These are phyloP conservation scores for Pseudogymnoascus sp. DNA, from an alignment of 2,329 filamentous ascomycete genomes.

Conservation along the genomic window DNA sequence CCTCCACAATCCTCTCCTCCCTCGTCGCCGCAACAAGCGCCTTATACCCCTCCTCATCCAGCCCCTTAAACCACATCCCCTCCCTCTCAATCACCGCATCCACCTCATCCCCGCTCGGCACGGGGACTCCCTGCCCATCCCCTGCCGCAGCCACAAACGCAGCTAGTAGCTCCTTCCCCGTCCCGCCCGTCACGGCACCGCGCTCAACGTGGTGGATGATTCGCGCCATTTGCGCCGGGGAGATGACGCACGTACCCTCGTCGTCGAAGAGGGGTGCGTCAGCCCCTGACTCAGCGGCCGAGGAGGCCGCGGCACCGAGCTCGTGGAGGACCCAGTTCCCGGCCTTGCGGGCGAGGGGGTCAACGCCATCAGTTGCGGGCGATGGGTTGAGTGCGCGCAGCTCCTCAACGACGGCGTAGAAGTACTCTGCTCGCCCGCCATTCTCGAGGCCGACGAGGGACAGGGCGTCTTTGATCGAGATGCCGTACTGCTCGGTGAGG, in stretches of 20 bases:
- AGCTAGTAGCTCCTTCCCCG: constrained; percentile 52
- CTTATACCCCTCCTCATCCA: constrained; percentile 49
- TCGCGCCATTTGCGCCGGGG: constrained; percentile 29
- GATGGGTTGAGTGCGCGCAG: constrained; percentile 8
- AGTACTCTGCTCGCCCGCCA: constrained; percentile 75
- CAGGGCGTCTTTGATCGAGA: constrained; percentile 75
- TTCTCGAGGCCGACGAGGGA: constrained; percentile 70
- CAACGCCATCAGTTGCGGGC: constrained; percentile 20
- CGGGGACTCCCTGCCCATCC: neutral
- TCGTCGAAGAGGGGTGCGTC: constrained; percentile 19
- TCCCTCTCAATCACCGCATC: constrained; percentile 47
- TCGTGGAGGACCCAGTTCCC: constrained; percentile 69
- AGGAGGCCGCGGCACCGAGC: constrained; percentile 53
- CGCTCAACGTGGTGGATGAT: constrained; percentile 37
- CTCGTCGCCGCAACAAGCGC: constrained; percentile 34
- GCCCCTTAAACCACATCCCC: constrained; percentile 44
- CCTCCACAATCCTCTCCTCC: constrained; percentile 49
- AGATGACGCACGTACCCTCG: constrained; percentile 21
- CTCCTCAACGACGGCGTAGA: constrained; percentile 54
- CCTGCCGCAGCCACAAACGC: constrained; percentile 40
- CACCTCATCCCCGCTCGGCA: neutral
- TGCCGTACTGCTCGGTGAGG: constrained; percentile 53
- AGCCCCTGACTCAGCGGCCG: constrained; percentile 32
- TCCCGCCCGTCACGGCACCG: constrained; percentile 42
- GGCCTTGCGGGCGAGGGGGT: constrained; percentile 23